Conservation (phyloP, 352 stramenopile species). For the Albugo laibachii region DNA sequence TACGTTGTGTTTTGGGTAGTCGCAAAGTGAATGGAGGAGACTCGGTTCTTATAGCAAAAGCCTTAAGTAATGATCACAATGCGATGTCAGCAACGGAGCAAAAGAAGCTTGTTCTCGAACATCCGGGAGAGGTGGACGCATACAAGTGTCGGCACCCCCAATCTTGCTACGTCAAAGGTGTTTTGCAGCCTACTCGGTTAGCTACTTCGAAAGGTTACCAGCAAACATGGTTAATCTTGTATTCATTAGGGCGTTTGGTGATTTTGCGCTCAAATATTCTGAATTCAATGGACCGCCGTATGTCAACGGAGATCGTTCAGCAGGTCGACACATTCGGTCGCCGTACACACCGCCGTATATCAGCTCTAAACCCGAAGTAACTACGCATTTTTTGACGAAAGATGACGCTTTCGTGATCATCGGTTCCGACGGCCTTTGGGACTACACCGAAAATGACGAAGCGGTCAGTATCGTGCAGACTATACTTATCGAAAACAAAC, state of each 20-base stretch:
- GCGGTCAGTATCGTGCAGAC: conserved; percentile 82
- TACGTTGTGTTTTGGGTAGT: conserved; percentile 56
- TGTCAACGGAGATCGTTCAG: conserved; percentile 57
- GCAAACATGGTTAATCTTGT: background rate
- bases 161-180: conserved; percentile 87
- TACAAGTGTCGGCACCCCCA: conserved; percentile 81
- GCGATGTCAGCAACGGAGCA: conserved; percentile 77
- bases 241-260: conserved; percentile 38
- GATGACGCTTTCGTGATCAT: conserved; percentile 94
- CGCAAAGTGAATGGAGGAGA: conserved; percentile 7
- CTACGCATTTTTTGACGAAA: conserved; percentile 25
- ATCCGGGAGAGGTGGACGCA: conserved; percentile 78
- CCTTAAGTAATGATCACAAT: conserved; percentile 86
- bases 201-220: background rate
- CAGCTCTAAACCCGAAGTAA: conserved; percentile 73
- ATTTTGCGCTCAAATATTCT: conserved; percentile 87
- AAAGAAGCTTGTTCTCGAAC: conserved; percentile 59
- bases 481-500: conserved; percentile 29
- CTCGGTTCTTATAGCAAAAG: conserved; percentile 26
- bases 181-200: conserved; percentile 72
- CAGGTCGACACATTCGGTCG: conserved; percentile 68
- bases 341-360: conserved; percentile 89
- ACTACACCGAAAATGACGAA: conserved; percentile 91
- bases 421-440: conserved; percentile 92
- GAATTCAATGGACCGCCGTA: conserved; percentile 83